Evolutionary conservation across 2,329 filamentous ascomycete species (phyloP).

Genomic region (Anthostomella pinea): DNA sequence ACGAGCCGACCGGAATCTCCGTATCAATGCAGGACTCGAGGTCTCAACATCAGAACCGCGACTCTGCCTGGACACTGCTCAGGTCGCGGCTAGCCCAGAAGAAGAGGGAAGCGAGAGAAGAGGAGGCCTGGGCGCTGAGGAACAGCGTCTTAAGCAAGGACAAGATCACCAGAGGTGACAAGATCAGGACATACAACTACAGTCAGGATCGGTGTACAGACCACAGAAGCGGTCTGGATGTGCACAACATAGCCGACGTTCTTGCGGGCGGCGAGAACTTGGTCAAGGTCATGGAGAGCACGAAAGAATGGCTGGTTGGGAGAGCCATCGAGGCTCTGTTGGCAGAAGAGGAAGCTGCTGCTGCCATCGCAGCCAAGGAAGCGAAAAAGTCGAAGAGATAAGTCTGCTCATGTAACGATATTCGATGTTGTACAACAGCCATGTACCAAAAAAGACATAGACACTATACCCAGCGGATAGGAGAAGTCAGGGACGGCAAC

Average conservation of each 20-base stretch:
- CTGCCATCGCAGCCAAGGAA: constrained; percentile 28
- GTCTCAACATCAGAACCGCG: constrained; percentile 85
- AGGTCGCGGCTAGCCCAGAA: constrained; percentile 78
- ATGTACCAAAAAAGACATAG: neutral
- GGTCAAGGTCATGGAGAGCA: constrained; percentile 74
- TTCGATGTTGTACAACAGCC: neutral
- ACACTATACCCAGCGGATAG: neutral
- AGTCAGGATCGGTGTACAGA: constrained; percentile 78
- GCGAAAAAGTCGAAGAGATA: constrained; percentile 24
- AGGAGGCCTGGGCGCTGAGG: constrained; percentile 69
- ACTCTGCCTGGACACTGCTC: constrained; percentile 81
- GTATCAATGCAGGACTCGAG: constrained; percentile 92
- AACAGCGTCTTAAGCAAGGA: constrained; percentile 76
- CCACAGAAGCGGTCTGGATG: constrained; percentile 75
- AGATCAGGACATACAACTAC: constrained; percentile 89
- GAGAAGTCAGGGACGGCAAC: neutral
- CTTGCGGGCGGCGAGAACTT: constrained; percentile 69
- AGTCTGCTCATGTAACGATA: neutral
- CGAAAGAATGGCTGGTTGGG: constrained; percentile 71
- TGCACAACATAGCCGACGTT: constrained; percentile 79
- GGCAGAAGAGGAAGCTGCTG: constrained; percentile 56
- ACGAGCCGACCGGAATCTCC: constrained; percentile 79
- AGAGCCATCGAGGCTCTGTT: constrained; percentile 71
- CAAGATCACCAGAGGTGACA: constrained; percentile 86
- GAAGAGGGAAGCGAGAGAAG: constrained; percentile 78